Evolutionary conservation across 2,329 filamentous ascomycete genomes (phyloP).

Genomic region (Metarhizium sp.): DNA sequence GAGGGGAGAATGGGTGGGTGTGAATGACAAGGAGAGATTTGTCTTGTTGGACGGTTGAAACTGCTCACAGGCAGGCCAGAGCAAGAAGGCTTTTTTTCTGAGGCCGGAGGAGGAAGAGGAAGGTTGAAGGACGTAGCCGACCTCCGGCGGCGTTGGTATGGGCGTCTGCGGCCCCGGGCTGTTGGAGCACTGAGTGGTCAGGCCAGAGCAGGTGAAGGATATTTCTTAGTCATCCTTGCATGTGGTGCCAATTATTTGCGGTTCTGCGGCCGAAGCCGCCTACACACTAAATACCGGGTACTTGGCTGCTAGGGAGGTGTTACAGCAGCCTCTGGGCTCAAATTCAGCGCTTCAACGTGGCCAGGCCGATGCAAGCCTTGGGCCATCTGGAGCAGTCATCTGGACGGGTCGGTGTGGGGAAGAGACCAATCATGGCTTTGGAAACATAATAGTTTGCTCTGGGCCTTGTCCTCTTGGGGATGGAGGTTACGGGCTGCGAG

Average conservation of each 20-base stretch:
- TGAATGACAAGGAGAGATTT: background rate
- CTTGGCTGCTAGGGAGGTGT: too few relatives aligned
- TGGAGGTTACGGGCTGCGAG: background rate
- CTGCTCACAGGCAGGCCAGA: background rate
- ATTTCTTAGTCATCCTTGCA: slow-evolving; percentile 1
- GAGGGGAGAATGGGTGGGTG: background rate
- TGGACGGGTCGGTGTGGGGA: background rate
- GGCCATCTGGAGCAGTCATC: too few relatives aligned
- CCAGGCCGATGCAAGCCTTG: too few relatives aligned
- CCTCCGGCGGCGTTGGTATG: background rate
- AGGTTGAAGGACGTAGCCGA: background rate
- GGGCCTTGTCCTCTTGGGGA: slow-evolving; percentile 1
- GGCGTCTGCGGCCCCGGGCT: background rate
- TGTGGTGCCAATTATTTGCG: too few relatives aligned
- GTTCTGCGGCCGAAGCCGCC: too few relatives aligned
- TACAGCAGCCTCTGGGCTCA: too few relatives aligned
- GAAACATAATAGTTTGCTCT: background rate
- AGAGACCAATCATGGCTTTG: slow-evolving; percentile 4
- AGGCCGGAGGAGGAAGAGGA: background rate
- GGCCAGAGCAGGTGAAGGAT: background rate
- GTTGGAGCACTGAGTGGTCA: background rate
- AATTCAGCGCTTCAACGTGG: background rate
- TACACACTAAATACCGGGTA: too few relatives aligned
- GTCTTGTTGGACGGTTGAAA: background rate
- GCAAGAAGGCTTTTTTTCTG: background rate